These are phyloP conservation scores for Neofusicoccum parvum DNA, from an alignment of 2,329 filamentous ascomycete genomes.

Conservation along the genomic window DNA sequence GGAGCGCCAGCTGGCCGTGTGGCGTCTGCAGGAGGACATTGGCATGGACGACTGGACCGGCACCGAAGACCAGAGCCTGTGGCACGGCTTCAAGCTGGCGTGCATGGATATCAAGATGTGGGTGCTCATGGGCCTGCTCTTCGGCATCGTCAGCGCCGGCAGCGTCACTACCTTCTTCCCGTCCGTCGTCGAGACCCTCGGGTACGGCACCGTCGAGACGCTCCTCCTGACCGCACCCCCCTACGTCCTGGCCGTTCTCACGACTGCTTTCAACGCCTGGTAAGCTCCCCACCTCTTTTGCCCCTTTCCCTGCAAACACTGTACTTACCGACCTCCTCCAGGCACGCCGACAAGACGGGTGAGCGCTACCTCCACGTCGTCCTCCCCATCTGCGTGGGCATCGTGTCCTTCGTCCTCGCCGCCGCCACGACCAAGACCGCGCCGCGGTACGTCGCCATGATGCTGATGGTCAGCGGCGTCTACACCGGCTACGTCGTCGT, in stretches of 20 bases:
- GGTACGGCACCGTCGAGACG: slow-evolving; percentile 49
- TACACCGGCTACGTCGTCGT: slow-evolving; percentile 65
- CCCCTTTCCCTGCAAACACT: too few species aligned
- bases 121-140: slow-evolving; percentile 41
- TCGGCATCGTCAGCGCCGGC: slow-evolving; percentile 44
- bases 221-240: slow-evolving; percentile 56
- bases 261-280: slow-evolving; percentile 66
- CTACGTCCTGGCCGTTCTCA: slow-evolving; percentile 60
- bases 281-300: not conserved
- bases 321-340: not conserved
- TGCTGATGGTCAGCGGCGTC: slow-evolving; percentile 67
- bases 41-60: slow-evolving; percentile 44
- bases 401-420: slow-evolving; percentile 68
- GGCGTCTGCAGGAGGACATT: slow-evolving; percentile 41
- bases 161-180: slow-evolving; percentile 50
- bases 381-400: slow-evolving; percentile 62
- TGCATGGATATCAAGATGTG: slow-evolving; percentile 44
- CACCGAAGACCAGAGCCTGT: slow-evolving; percentile 39
- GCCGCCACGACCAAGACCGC: slow-evolving; percentile 63
- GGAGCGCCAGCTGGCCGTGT: slow-evolving; percentile 42
- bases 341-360: slow-evolving; percentile 68
- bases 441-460: slow-evolving; percentile 70
- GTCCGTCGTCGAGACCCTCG: slow-evolving; percentile 49
- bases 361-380: slow-evolving; percentile 72
- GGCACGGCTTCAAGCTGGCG: slow-evolving; percentile 44